Evolutionary conservation across 108 stramenopile genomes (phyloP).

Genomic region (Discostella stelligeroides): DNA sequence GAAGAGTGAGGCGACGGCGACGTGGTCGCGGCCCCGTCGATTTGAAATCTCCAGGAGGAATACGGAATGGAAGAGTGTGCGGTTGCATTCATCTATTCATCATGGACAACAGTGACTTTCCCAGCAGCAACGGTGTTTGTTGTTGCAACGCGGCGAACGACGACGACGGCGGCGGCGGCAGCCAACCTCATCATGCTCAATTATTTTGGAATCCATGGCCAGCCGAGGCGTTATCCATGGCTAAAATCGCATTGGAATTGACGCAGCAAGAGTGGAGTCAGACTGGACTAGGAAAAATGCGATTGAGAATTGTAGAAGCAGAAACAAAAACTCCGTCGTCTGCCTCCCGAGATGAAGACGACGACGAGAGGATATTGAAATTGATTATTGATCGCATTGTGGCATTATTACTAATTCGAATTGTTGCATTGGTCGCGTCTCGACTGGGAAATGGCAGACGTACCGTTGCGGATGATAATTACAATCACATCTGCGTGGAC

Average conservation of each 20-base stretch:
- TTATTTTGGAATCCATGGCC: slow-evolving; percentile 19
- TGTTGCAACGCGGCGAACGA: too few relatives aligned
- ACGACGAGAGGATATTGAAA: slow-evolving; percentile 5
- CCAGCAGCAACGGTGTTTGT: too few relatives aligned
- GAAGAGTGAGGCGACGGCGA: too few relatives aligned
- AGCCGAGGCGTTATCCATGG: slow-evolving; percentile 18
- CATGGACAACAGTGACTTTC: too few relatives aligned
- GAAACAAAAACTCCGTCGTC: not conserved
- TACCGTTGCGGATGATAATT: not conserved
- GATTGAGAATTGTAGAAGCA: not conserved
- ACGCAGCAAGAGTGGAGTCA: slow-evolving; percentile 21
- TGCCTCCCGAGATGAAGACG: too few relatives aligned
- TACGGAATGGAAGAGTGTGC: too few relatives aligned
- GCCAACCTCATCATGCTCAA: not conserved
- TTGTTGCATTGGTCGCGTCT: slow-evolving; percentile 60
- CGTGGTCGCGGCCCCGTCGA: too few relatives aligned
- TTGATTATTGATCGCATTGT: slow-evolving; percentile 60
- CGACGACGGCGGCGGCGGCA: too few relatives aligned
- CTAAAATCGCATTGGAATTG: slow-evolving; percentile 15
- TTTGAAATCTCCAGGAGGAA: too few relatives aligned
- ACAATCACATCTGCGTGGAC: not conserved
- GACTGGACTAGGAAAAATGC: slow-evolving; percentile 7
- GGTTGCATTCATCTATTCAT: too few relatives aligned
- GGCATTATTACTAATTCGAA: slow-evolving; percentile 62
- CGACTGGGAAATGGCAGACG: slow-evolving; percentile 23